phyloP scores from a whole-genome alignment of 1,284 basidiomycete species.

The Irpex lacteus region DNA sequence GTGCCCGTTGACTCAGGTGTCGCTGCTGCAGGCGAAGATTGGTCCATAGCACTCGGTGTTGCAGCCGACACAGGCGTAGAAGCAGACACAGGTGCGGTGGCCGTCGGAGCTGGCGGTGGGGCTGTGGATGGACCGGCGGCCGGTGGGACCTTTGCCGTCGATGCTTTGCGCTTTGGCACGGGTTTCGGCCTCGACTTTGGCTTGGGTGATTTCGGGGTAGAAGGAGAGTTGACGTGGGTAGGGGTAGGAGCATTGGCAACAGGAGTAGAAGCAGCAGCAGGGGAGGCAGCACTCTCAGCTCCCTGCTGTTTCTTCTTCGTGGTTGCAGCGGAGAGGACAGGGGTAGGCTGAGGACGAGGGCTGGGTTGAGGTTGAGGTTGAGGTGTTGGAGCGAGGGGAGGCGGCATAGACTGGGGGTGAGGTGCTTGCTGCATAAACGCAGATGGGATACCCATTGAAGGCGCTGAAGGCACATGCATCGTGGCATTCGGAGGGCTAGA shows the following conservation, averaged over 20 bases:
- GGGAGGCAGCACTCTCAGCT: constrained; percentile 11
- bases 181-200: constrained; percentile 41
- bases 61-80: constrained; percentile 30
- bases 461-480: constrained; percentile 1
- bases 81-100: constrained; percentile 10
- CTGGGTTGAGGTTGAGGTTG: constrained; percentile 14
- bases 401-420: background rate
- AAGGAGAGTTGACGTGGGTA: constrained; percentile 40
- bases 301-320: constrained; percentile 10
- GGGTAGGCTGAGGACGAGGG: constrained; percentile 6
- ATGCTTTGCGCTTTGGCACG: constrained; percentile 27
- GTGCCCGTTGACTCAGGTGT: constrained; percentile 26
- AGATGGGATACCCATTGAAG: background rate
- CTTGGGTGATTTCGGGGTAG: constrained; percentile 37
- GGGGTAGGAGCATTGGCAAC: constrained; percentile 50
- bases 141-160: constrained; percentile 26
- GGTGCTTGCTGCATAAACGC: background rate
- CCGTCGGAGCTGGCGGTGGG: constrained; percentile 6
- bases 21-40: constrained; percentile 22
- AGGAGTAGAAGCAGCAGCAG: constrained; percentile 50
- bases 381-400: constrained; percentile 4
- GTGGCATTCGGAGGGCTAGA: constrained; percentile 1
- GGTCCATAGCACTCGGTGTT: constrained; percentile 20
- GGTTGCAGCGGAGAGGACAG: constrained; percentile 2
- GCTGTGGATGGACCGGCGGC: constrained; percentile 14